Evolutionary conservation across 306 rosid species (phyloP).

Genomic region (Arachis hypogaea): DNA sequence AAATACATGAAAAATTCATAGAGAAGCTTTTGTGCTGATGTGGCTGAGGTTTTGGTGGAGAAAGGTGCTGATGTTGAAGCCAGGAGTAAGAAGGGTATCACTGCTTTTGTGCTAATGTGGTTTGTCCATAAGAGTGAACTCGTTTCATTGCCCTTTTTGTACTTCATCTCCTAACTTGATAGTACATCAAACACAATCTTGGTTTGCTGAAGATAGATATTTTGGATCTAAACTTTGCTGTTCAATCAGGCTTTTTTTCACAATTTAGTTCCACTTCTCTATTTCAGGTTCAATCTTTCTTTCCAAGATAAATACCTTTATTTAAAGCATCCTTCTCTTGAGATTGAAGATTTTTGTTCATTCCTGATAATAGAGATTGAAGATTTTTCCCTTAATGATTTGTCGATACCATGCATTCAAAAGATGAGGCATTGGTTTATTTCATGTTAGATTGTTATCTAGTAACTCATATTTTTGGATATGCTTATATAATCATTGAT

Average conservation of each 20-base stretch:
- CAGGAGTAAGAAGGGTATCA: too few species aligned
- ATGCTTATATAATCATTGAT: background rate
- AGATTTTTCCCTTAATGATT: slow-evolving; percentile 27
- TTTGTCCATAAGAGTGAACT: too few species aligned
- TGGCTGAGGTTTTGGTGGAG: too few species aligned
- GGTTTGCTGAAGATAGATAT: slow-evolving; percentile 20
- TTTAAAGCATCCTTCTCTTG: background rate
- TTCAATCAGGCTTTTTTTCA: background rate
- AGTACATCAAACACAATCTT: background rate
- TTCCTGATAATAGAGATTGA: slow-evolving; percentile 52
- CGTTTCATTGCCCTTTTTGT: background rate
- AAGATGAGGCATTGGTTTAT: slow-evolving; percentile 22
- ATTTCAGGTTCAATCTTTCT: slow-evolving; percentile 69
- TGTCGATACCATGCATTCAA: slow-evolving; percentile 27
- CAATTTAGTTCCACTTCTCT: slow-evolving; percentile 10
- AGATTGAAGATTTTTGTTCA: slow-evolving; percentile 42
- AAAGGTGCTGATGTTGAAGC: too few species aligned
- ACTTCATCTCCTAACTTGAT: slow-evolving; percentile 4
- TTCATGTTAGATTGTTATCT: slow-evolving; percentile 4
- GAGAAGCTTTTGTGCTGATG: too few species aligned
- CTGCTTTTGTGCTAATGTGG: too few species aligned
- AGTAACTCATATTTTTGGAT: background rate
- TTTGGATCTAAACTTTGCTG: slow-evolving; percentile 32
- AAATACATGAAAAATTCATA: too few species aligned
- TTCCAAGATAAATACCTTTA: background rate